phyloP scores from a whole-genome alignment of 768 basidiomycete genomes.

The Termitomyces sp. region DNA sequence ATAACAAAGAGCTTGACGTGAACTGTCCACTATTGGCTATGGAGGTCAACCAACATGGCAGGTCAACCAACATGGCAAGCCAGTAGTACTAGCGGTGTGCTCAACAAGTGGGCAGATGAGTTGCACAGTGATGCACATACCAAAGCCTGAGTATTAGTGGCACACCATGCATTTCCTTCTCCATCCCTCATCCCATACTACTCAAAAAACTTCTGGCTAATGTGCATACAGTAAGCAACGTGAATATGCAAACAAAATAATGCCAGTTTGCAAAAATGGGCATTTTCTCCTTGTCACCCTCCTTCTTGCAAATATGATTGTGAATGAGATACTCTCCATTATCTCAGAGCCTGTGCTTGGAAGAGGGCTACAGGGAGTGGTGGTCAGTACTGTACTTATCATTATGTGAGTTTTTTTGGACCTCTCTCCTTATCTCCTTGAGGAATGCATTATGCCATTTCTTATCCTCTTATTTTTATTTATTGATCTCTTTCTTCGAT shows the following conservation, averaged over 20 bases:
- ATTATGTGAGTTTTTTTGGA: constrained; percentile 61
- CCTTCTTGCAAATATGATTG: constrained; percentile 86
- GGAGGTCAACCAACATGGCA: constrained; percentile 67
- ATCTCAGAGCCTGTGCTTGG: constrained; percentile 78
- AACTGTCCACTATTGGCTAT: constrained; percentile 60
- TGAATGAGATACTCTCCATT: constrained; percentile 82
- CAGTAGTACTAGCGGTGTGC: constrained; percentile 29
- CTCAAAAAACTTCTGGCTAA: neutral
- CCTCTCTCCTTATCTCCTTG: neutral
- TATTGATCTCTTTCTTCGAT: neutral
- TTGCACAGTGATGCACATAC: too few relatives aligned
- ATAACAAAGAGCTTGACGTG: too few relatives aligned
- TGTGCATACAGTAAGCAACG: constrained; percentile 58
- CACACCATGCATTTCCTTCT: constrained; percentile 50
- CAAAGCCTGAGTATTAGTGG: constrained; percentile 66
- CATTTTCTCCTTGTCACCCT: constrained; percentile 80
- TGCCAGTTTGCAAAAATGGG: constrained; percentile 71
- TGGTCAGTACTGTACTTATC: too few relatives aligned
- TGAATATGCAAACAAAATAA: constrained; percentile 70
- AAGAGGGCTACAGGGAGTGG: constrained; percentile 70
- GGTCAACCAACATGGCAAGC: too few relatives aligned
- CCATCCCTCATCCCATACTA: neutral
- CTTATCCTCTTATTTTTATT: neutral
- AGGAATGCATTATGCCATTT: too few relatives aligned
- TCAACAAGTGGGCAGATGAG: neutral